These are phyloP conservation scores for Eucalyptus albens DNA, from an alignment of 345 rosid genomes.

Conservation along the genomic window DNA sequence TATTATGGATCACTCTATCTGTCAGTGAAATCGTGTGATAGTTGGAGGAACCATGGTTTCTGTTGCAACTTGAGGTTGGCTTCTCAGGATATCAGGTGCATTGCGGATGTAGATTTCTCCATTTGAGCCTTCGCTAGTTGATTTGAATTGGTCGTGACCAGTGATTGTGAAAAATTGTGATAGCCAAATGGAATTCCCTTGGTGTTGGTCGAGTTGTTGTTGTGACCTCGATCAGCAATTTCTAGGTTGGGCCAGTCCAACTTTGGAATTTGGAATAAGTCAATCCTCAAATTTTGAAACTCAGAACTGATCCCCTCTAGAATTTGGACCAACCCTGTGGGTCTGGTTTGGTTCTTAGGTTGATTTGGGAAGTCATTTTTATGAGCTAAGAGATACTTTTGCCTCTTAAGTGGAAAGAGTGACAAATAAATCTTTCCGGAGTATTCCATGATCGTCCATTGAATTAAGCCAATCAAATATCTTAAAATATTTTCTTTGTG, in stretches of 20 bases:
- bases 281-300: too few relatives aligned
- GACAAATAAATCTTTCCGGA: background rate
- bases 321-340: too few relatives aligned
- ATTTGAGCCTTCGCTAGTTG: background rate
- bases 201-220: too few relatives aligned
- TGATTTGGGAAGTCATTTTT: too few relatives aligned
- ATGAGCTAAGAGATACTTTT: background rate
- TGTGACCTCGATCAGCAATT: too few relatives aligned
- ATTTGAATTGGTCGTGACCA: background rate
- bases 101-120: background rate
- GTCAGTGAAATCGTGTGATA: background rate
- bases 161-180: too few relatives aligned
- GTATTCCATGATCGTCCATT: background rate
- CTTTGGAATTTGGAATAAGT: too few relatives aligned
- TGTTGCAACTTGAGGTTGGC: background rate
- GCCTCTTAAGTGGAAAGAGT: background rate
- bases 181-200: too few relatives aligned
- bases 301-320: rapidly evolving
- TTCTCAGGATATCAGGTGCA: background rate
- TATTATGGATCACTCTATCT: too few relatives aligned
- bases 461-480: background rate
- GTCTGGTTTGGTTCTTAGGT: too few relatives aligned
- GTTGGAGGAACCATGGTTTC: background rate
- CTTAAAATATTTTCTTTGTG: background rate
- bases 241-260: too few relatives aligned